A percentile compares a stretch with the other conserved stretches of the same genome.
These are phyloP conservation scores for Vigna unguiculata DNA, from an alignment of 306 rosid species.

Conservation along the genomic window DNA sequence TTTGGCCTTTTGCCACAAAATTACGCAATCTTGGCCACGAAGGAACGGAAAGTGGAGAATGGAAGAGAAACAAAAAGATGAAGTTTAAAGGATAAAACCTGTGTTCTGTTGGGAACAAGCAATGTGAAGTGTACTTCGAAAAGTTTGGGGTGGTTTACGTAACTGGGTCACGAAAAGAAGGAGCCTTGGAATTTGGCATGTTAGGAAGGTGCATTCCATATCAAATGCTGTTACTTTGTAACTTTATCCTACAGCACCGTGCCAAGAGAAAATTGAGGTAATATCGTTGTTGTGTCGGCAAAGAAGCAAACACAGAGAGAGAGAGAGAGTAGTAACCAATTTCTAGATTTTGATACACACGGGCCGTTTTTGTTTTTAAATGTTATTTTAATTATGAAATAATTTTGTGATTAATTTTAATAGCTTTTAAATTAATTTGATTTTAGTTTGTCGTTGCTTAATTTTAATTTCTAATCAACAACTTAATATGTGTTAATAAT, in stretches of 20 bases:
- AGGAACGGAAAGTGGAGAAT: neutral
- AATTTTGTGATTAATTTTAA: too few relatives aligned
- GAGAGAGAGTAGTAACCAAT: neutral
- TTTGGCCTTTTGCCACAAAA: slow-evolving; percentile 19
- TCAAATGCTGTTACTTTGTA: neutral
- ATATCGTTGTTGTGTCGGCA: neutral
- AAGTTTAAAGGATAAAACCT: neutral
- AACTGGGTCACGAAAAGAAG: slow-evolving; percentile 22
- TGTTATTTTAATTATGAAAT: neutral
- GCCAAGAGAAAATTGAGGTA: neutral
- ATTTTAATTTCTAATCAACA: neutral
- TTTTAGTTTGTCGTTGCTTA: neutral
- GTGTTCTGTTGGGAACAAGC: neutral
- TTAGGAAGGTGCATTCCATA: neutral
- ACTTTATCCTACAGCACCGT: neutral
- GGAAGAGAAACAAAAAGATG: slow-evolving; percentile 21
- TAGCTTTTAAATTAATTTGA: too few relatives aligned
- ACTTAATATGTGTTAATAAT: neutral
- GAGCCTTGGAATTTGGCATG: neutral
- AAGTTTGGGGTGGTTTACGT: neutral
- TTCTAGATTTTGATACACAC: neutral
- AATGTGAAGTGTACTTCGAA: neutral
- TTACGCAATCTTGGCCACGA: slow-evolving; percentile 7
- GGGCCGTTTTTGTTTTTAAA: neutral
- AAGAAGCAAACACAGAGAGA: neutral